Evolutionary conservation across 2,329 filamentous ascomycete genomes (phyloP), one percentile per base, ranked within the genome.

Genomic region (Xylaria sp.): DNA sequence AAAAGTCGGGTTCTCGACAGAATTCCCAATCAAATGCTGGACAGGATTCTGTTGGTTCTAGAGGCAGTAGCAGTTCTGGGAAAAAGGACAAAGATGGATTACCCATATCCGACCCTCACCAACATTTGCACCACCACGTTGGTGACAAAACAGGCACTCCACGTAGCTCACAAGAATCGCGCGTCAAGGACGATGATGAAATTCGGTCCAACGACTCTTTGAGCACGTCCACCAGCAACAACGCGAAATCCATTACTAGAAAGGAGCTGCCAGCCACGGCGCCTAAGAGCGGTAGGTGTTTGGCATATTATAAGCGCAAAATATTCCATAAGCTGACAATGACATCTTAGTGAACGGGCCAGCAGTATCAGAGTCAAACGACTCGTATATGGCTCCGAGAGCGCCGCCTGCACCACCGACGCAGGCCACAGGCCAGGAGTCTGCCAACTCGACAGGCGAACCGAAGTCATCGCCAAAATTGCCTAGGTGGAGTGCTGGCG

Each of bases 401-500:
- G 75, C 77, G 45, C 81, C 82, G 18, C 84, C 84, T 1, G 73
- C 71, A 22, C 82, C 82, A 8, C 83, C 83, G 1, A 68, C 66
- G 29, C 73, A 76, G 38, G 63, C 71, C 26, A 58, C 69, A 26
- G 70, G 67, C 50, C 82, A 82, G 58, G 82, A 83, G 44, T 76
- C 82, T 18, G 68, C 74, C 19, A 76, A 70, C 56, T 74, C 79
- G 47, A 71, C 56, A 40, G 61, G 54, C 48, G 64, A 76, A 64
- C 68, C 74, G 56, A 82, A 84, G 61, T 72, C 73, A 38, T 90
- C 88, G 8, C 86, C 88, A 8, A 86, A 86, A 64, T 76, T 91
- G 58, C 84, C 88, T 61, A 81, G 87, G 66, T 90, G 84, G 84
- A 96, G 89, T 71, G 82, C 84, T 40, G 91, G 90, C 48, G 91